These are phyloP conservation scores for Scopulariopsis brevicaulis DNA, from an alignment of 2,329 filamentous ascomycete species.

Conservation along the genomic window DNA sequence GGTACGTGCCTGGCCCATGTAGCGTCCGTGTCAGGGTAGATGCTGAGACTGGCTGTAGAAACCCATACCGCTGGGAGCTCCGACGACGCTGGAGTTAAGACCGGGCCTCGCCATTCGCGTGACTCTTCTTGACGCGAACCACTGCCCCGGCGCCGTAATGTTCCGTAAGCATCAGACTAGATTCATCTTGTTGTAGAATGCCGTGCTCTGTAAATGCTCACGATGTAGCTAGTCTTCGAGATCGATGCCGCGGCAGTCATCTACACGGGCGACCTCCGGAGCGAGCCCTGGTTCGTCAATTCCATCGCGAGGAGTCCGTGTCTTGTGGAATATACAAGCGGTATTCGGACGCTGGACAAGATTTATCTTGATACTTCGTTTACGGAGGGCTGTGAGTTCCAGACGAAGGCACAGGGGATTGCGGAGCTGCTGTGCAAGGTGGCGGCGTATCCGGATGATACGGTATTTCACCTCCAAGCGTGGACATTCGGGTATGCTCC, in stretches of 20 bases:
- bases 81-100: conserved; percentile 62
- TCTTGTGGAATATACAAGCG: conserved; percentile 61
- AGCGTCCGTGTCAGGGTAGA: not conserved
- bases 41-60: conserved; percentile 35
- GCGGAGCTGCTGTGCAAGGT: conserved; percentile 62
- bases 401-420: conserved; percentile 63
- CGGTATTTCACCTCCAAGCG: conserved; percentile 71
- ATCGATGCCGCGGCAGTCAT: conserved; percentile 59
- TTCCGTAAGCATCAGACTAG: conserved; percentile 43
- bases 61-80: conserved; percentile 71
- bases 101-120: conserved; percentile 62
- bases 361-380: conserved; percentile 90
- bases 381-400: conserved; percentile 31
- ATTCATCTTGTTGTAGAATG: not conserved
- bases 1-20: not conserved
- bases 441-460: conserved; percentile 55
- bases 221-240: conserved; percentile 54
- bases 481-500: conserved; percentile 59
- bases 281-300: conserved; percentile 80
- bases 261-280: conserved; percentile 82
- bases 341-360: conserved; percentile 58
- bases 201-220: not conserved
- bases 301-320: conserved; percentile 58
- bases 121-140: conserved; percentile 83
- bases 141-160: conserved; percentile 85